Percentiles rank a stretch among this genome's conserved stretches.
Conservation (phyloP, 345 rosid species). For the Murraya koenigii region DNA sequence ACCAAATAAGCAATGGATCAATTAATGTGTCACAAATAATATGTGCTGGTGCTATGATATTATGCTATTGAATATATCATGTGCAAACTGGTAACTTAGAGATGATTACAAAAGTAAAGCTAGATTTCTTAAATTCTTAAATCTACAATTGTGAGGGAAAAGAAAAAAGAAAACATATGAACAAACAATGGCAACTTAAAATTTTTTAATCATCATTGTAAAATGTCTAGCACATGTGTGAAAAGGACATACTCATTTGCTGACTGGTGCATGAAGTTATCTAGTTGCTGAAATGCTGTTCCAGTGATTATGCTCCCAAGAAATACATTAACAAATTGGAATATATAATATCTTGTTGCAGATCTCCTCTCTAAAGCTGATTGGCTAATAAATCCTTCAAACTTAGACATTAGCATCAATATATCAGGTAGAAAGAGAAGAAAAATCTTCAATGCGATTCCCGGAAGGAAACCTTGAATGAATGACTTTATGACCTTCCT, state of each 20-base stretch:
- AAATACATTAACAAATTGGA: slow-evolving; percentile 90
- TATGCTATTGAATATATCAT: not conserved
- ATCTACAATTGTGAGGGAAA: too few relatives aligned
- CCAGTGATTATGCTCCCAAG: slow-evolving; percentile 91
- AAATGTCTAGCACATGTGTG: not conserved
- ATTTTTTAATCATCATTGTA: not conserved
- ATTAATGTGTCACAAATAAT: not conserved
- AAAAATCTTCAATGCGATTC: slow-evolving; percentile 88
- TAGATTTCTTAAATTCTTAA: not conserved
- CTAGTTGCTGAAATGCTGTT: slow-evolving; percentile 90
- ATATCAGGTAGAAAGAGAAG: slow-evolving; percentile 80
- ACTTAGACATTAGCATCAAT: slow-evolving; percentile 90
- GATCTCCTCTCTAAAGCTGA: slow-evolving; percentile 84
- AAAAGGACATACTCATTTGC: slow-evolving; percentile 72
- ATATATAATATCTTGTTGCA: slow-evolving; percentile 71
- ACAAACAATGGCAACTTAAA: not conserved
- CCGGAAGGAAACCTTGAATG: slow-evolving; percentile 96
- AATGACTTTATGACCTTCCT: slow-evolving; percentile 76
- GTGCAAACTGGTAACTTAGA: not conserved
- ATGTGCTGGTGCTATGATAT: not conserved
- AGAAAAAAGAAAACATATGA: too few relatives aligned
- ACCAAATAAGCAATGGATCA: not conserved
- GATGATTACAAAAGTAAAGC: not conserved
- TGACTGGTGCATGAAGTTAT: slow-evolving; percentile 78
- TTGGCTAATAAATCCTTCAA: slow-evolving; percentile 79